Evolutionary conservation across 2,329 filamentous ascomycete genomes (phyloP).

Genomic region (Cytospora chrysosperma): DNA sequence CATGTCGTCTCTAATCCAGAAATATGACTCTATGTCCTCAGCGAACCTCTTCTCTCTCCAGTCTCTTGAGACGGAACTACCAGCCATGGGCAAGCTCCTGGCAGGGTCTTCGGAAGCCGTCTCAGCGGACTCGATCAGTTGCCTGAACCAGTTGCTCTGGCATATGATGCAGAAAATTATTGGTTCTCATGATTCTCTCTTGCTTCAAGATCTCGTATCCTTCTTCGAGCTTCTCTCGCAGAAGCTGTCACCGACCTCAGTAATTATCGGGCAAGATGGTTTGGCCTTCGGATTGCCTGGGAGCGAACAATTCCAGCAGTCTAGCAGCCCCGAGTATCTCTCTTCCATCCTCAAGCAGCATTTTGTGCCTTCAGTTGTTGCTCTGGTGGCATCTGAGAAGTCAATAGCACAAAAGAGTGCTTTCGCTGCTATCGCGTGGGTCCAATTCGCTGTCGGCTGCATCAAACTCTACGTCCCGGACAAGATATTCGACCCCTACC

Average conservation of each 20-base stretch:
- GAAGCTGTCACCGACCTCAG: slow-evolving; percentile 20
- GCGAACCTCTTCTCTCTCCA: slow-evolving; percentile 61
- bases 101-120: slow-evolving; percentile 50
- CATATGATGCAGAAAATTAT: slow-evolving; percentile 45
- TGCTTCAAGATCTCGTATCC: slow-evolving; percentile 31
- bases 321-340: slow-evolving; percentile 35
- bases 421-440: slow-evolving; percentile 63
- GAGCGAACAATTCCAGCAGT: slow-evolving; percentile 27
- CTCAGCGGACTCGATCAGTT: slow-evolving; percentile 47
- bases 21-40: slow-evolving; percentile 49
- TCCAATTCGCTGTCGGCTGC: slow-evolving; percentile 71
- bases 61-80: slow-evolving; percentile 64
- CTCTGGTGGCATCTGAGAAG: slow-evolving; percentile 40
- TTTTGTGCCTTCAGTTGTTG: slow-evolving; percentile 46
- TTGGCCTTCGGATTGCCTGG: slow-evolving; percentile 31
- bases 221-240: slow-evolving; percentile 28
- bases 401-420: slow-evolving; percentile 30
- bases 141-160: slow-evolving; percentile 50
- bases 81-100: slow-evolving; percentile 57
- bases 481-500: slow-evolving; percentile 78
- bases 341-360: slow-evolving; percentile 40
- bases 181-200: slow-evolving; percentile 37
- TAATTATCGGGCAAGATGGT: slow-evolving; percentile 28
- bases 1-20: slow-evolving; percentile 54
- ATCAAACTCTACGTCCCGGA: slow-evolving; percentile 83